These are phyloP conservation scores for Stagonosporopsis tanaceti DNA, from an alignment of 2,329 filamentous ascomycete species.

Conservation along the genomic window DNA sequence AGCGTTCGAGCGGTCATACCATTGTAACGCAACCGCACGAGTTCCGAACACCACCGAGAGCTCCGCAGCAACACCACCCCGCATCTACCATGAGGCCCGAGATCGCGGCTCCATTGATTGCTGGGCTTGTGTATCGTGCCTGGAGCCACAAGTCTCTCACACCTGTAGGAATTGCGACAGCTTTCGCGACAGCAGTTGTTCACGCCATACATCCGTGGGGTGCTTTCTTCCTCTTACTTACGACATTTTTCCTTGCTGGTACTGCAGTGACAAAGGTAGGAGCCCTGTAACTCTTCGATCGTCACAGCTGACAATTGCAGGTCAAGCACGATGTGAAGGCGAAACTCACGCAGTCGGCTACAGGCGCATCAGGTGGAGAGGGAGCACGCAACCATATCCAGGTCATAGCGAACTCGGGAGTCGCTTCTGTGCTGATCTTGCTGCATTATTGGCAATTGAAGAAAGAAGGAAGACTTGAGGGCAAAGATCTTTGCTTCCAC, in stretches of 20 bases:
- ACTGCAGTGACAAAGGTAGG: conserved; percentile 81
- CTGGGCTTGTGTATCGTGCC: conserved; percentile 51
- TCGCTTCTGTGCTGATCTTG: conserved; percentile 72
- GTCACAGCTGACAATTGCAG: conserved; percentile 52
- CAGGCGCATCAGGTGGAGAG: conserved; percentile 78
- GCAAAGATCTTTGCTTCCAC: conserved; percentile 51
- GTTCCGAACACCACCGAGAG: conserved; percentile 23
- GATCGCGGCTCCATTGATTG: conserved; percentile 45
- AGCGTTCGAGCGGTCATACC: background rate
- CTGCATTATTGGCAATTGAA: conserved; percentile 58
- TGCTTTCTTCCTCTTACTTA: conserved; percentile 83
- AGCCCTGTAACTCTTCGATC: background rate
- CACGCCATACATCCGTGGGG: conserved; percentile 95
- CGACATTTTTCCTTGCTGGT: conserved; percentile 86
- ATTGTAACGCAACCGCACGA: conserved; percentile 23
- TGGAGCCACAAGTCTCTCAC: conserved; percentile 71
- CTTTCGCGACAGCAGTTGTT: conserved; percentile 74
- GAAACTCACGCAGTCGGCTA: conserved; percentile 77
- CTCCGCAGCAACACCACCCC: conserved; percentile 12
- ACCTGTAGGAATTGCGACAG: conserved; percentile 74
- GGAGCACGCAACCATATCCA: conserved; percentile 85
- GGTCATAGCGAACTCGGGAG: conserved; percentile 86
- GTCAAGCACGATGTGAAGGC: conserved; percentile 89
- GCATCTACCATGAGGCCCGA: conserved; percentile 38
- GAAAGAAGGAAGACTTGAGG: conserved; percentile 43